Base-by-base conservation (phyloP, 176 grass and related monocot species). In the Canna indica region DNA sequence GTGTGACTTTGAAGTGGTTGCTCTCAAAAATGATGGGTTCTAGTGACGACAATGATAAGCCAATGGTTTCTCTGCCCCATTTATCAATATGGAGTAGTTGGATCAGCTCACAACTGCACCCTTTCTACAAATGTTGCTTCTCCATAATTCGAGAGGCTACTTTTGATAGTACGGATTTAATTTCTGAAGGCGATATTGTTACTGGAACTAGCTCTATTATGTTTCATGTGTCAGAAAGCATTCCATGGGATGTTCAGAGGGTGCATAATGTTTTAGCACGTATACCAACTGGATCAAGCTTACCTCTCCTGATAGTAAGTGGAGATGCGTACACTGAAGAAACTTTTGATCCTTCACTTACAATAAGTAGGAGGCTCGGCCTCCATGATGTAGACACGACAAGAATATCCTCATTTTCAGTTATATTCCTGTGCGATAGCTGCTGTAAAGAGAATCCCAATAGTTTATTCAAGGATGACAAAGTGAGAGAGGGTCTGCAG, bases 251-350 rank as follows among this genome's bases (percentile, higher is more conserved):
- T 80, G 71, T 57, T 16, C 94, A 99, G 78, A 85, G 84, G 60
- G 59, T 47, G 67, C 67, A 76, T 71, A 84, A 82, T 80, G 73
- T 93, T 57, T 74, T 83, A 75, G 68, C 78, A 22, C 76, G 59
- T 32, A 70, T 99, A 80, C 94, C 88, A 35, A 73, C 76, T 87
- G 74, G 70, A 71, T 85, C 84, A 22, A 76, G 79, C 54, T 76
- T 93, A 34, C 89, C 94, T 67, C 89, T 99, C 83, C 57, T 99
- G 64, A 83, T 93, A 78, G 81, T 76, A 67, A 83, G 83, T n/a
- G 26, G 82, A 1, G 86, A 90, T 79, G 61, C 63, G 52, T 85
- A 80, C 36, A 70, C 41, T 39, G 75, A 81, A 88, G 89, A 76
- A 29, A 78, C 81, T 54, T 80, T 76, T 67, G 68, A 72, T 74